Conservation (phyloP, 768 basidiomycete genomes). For the Suillus tomentosus region DNA sequence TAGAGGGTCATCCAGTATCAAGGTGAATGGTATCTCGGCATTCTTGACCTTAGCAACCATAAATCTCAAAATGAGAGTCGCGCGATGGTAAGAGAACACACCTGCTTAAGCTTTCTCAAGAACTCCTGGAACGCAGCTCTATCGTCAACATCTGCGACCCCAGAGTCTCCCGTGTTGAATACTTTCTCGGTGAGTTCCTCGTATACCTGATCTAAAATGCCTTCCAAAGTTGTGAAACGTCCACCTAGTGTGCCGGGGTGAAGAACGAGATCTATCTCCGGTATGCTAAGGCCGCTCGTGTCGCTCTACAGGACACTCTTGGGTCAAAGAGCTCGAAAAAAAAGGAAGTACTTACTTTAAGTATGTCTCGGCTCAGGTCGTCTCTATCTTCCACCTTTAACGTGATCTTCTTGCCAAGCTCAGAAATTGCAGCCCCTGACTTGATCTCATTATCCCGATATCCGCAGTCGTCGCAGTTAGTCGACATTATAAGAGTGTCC, state of each 20-base stretch:
- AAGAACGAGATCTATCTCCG: constrained; percentile 91
- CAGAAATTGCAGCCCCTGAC: constrained; percentile 87
- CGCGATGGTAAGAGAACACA: constrained; percentile 31
- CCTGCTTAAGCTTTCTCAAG: constrained; percentile 73
- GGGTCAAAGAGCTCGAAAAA: background rate
- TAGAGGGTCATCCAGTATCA: constrained; percentile 94
- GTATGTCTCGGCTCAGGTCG: constrained; percentile 88
- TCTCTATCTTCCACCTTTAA: constrained; percentile 91
- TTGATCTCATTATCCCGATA: constrained; percentile 99
- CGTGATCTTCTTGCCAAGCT: constrained; percentile 84
- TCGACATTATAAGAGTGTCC: constrained; percentile 99
- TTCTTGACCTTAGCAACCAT: constrained; percentile 60
- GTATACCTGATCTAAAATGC: constrained; percentile 90
- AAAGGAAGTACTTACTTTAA: constrained; percentile 63
- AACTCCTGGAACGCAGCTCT: constrained; percentile 72
- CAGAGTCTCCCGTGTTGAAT: constrained; percentile 72
- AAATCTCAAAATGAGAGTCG: constrained; percentile 12
- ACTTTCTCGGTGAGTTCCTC: constrained; percentile 92
- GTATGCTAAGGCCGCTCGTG: constrained; percentile 84
- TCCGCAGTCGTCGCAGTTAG: constrained; percentile 93
- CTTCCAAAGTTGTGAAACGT: constrained; percentile 96
- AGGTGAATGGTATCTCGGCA: constrained; percentile 79
- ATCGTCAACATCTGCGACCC: constrained; percentile 40
- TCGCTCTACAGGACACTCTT: constrained; percentile 65
- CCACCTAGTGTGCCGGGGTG: constrained; percentile 95